Percentiles rank a stretch among this genome's conserved stretches.
Evolutionary conservation across 2,329 filamentous ascomycete species (phyloP).

Genomic region (Cordyceps javanica): DNA sequence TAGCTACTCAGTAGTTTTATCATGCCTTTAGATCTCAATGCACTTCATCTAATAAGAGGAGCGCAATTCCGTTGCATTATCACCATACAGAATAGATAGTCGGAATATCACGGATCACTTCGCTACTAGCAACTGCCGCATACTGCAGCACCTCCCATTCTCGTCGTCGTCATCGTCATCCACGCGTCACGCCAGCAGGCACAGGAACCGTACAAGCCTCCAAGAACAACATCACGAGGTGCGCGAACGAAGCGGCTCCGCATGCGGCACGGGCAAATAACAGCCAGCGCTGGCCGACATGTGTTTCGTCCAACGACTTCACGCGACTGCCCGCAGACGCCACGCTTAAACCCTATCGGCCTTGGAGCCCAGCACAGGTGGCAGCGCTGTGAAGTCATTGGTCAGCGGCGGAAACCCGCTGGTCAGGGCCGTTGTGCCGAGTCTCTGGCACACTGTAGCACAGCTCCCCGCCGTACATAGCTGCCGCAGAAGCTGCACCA

Average conservation of each 20-base stretch:
- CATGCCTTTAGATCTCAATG: too few relatives aligned
- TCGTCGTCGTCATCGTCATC: not conserved
- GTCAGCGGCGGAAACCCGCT: conserved; percentile 10
- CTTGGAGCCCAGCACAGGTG: conserved; percentile 22
- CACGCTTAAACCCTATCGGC: conserved; percentile 6
- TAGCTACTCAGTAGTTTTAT: too few relatives aligned
- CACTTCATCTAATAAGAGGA: too few relatives aligned
- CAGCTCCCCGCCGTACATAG: not conserved
- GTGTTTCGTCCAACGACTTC: not conserved
- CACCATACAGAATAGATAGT: too few relatives aligned
- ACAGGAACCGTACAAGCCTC: not conserved
- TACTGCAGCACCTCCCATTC: not conserved
- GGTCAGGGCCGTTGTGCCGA: not conserved
- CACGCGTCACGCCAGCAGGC: not conserved
- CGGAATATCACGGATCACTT: not conserved
- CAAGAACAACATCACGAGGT: conserved; percentile 9
- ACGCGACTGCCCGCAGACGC: not conserved
- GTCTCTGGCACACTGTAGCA: not conserved
- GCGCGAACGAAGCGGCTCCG: not conserved
- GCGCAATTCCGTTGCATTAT: too few relatives aligned
- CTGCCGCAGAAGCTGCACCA: not conserved
- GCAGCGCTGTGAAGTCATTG: conserved; percentile 22
- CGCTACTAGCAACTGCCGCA: not conserved
- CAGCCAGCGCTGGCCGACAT: not conserved
- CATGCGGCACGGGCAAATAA: not conserved